Conservation (phyloP, 2,329 filamentous ascomycete species). For the Cyphellophora europaea region DNA sequence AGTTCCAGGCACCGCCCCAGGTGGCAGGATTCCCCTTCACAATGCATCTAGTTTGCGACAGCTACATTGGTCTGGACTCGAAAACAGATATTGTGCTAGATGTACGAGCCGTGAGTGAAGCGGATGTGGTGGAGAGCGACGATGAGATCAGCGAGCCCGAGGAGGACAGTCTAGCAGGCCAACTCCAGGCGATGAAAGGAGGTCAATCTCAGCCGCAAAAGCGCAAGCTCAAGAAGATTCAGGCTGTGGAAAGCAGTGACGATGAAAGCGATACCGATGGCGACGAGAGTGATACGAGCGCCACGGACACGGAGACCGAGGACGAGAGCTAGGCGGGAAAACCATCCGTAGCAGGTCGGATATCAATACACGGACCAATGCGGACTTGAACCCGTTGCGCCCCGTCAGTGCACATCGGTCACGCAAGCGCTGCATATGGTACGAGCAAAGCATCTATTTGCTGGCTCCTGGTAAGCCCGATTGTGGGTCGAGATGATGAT, state of each 20-base stretch:
- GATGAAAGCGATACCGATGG: constrained; percentile 57
- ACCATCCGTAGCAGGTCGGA: too few species aligned
- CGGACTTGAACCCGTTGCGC: too few species aligned
- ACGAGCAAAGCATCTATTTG: too few species aligned
- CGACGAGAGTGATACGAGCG: constrained; percentile 45
- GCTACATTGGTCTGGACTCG: constrained; percentile 87
- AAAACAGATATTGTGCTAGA: constrained; percentile 83
- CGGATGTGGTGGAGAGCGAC: constrained; percentile 59
- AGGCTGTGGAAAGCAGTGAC: constrained; percentile 51
- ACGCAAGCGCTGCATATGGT: too few species aligned
- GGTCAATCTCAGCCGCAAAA: constrained; percentile 43
- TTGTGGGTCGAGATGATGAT: too few species aligned
- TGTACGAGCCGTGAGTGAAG: constrained; percentile 83
- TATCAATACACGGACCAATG: too few species aligned
- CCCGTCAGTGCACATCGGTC: too few species aligned
- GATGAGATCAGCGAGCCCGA: constrained; percentile 98
- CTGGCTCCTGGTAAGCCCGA: too few species aligned
- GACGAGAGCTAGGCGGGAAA: too few species aligned
- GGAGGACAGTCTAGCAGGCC: constrained; percentile 86
- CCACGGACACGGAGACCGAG: constrained; percentile 63
- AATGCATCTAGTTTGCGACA: constrained; percentile 88
- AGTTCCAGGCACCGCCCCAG: constrained; percentile 90
- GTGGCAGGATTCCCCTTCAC: constrained; percentile 89
- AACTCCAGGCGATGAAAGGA: constrained; percentile 80
- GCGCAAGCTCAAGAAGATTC: constrained; percentile 55